Evolutionary conservation across 208 protist species (phyloP).

Genomic region (Porcisia hertigi): DNA sequence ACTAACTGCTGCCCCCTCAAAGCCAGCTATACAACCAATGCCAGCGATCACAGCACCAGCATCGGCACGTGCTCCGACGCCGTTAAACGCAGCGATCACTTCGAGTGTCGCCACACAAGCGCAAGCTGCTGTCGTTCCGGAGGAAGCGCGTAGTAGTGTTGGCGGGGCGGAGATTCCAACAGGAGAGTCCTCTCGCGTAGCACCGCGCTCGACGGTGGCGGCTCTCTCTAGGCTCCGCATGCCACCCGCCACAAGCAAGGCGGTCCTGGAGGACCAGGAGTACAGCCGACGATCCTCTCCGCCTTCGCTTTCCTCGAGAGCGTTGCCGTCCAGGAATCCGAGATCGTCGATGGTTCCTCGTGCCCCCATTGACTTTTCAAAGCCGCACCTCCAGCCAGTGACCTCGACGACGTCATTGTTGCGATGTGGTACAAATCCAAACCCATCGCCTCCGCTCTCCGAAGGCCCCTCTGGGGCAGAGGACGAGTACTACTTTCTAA

Average conservation of each 20-base stretch:
- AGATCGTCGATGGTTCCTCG: neutral
- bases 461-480: neutral
- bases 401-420: neutral
- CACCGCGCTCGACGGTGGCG: neutral
- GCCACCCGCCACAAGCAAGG: neutral
- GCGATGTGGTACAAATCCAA: neutral
- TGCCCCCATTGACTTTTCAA: conserved; percentile 34
- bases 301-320: neutral
- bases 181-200: neutral
- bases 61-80: neutral
- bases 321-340: neutral
- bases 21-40: neutral
- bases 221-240: neutral
- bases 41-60: neutral
- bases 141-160: neutral
- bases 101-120: neutral
- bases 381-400: conserved; percentile 15
- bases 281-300: neutral
- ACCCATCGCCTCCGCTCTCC: neutral
- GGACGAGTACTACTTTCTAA: conserved; percentile 63
- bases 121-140: neutral
- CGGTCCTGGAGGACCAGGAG: neutral
- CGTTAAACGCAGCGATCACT: neutral
- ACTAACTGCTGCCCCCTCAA: neutral
- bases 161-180: neutral